A percentile compares a stretch with the other conserved stretches of the same genome.
Conservation (phyloP, 441 rosid genomes). For the Croton laevigatus region DNA sequence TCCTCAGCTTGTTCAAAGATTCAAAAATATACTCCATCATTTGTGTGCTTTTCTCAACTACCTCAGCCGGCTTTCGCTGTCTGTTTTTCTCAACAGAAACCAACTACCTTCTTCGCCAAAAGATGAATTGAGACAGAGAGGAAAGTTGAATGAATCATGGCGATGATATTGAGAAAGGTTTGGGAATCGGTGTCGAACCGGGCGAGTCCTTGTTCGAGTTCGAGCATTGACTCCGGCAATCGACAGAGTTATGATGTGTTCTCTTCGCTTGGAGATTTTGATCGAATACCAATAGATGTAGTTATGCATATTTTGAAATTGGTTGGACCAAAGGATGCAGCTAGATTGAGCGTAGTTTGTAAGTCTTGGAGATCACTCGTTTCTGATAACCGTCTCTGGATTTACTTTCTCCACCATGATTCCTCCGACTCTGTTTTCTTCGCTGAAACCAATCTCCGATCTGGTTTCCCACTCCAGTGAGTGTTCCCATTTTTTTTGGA, state of each 20-base stretch:
- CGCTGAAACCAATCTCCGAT: conserved; percentile 55
- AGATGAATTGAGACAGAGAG: neutral
- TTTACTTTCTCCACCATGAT: conserved; percentile 46
- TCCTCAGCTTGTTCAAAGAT: neutral
- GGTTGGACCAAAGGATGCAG: conserved; percentile 57
- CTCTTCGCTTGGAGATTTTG: conserved; percentile 54
- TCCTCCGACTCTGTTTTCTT: conserved; percentile 63
- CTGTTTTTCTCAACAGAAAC: neutral
- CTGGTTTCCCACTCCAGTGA: conserved; percentile 66
- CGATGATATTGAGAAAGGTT: conserved; percentile 41
- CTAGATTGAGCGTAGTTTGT: conserved; percentile 41
- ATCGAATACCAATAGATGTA: conserved; percentile 59
- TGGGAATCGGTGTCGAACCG: conserved; percentile 44
- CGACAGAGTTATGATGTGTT: conserved; percentile 13
- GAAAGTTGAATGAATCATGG: conserved; percentile 8
- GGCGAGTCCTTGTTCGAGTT: conserved; percentile 22
- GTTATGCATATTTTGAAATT: conserved; percentile 50
- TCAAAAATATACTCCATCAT: neutral
- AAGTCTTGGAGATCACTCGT: conserved; percentile 50
- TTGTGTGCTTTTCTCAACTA: neutral
- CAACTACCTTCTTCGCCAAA: neutral
- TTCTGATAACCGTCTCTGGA: conserved; percentile 61
- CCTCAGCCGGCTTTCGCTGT: neutral
- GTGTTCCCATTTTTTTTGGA: conserved; percentile 7
- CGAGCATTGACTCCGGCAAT: conserved; percentile 12